Conservation (phyloP, 192 early-diverging fungal genomes). For the Gonapodya sp. region DNA sequence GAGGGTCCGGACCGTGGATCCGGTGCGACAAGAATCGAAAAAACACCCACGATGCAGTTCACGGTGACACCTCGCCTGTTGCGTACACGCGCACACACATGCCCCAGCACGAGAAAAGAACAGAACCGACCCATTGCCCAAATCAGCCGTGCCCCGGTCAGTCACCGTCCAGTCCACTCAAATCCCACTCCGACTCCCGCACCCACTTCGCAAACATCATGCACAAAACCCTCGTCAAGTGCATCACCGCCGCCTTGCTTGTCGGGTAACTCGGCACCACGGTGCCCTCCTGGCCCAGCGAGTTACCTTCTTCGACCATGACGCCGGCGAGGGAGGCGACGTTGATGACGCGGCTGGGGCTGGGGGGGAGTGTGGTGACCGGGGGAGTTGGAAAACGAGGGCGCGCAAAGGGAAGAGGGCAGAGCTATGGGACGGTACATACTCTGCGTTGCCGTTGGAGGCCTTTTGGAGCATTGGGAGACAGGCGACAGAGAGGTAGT, state of each 20-base stretch:
- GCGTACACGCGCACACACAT: no score
- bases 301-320: background rate
- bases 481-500: background rate
- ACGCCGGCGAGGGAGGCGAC: constrained; percentile 4
- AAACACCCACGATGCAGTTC: background rate
- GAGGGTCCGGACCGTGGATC: no score
- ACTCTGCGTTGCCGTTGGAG: constrained; percentile 14
- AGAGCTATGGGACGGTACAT: no score
- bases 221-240: background rate
- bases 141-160: no score
- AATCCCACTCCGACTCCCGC: no score
- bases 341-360: background rate
- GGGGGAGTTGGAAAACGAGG: no score
- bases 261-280: background rate
- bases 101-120: no score
- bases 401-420: no score
- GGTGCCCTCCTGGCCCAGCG: background rate
- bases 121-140: background rate
- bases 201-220: background rate
- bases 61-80: background rate
- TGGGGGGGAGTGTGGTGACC: no score
- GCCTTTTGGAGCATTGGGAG: constrained; percentile 6
- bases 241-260: constrained; percentile 6
- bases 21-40: no score
- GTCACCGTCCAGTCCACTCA: no score